phyloP scores from a whole-genome alignment of 257 asterid species.

The Solanum arcanum region DNA sequence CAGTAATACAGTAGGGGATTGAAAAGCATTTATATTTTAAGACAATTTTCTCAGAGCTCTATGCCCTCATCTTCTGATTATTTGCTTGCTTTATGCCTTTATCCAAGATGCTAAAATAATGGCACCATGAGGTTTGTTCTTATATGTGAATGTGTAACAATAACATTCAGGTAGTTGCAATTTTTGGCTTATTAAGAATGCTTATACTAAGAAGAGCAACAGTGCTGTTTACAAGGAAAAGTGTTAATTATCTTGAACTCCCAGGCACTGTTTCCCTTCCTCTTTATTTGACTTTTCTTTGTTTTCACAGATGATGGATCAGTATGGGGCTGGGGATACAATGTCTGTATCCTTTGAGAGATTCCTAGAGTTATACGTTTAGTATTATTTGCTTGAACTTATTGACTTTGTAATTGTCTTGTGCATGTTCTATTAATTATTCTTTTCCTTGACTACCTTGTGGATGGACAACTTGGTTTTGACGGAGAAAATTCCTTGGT shows the following conservation, averaged over 20 bases:
- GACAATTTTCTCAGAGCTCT: not conserved
- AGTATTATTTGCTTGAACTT: not conserved
- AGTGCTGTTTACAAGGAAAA: not conserved
- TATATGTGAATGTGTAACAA: not conserved
- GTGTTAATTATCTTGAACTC: not conserved
- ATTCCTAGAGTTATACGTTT: not conserved
- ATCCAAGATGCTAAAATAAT: not conserved
- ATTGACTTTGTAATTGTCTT: not conserved
- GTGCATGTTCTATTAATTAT: not conserved
- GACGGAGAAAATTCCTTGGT: constrained; percentile 42
- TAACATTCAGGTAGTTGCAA: not conserved
- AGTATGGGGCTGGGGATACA: constrained; percentile 92
- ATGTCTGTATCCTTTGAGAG: constrained; percentile 68
- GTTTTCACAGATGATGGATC: constrained; percentile 82
- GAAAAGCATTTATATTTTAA: not conserved
- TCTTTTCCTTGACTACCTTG: constrained; percentile 40
- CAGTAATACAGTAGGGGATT: not conserved
- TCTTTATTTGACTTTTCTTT: not conserved
- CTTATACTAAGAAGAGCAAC: not conserved
- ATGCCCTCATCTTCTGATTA: not conserved
- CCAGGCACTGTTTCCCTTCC: not conserved
- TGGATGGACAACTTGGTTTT: constrained; percentile 80
- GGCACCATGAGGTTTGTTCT: not conserved
- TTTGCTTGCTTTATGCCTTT: not conserved
- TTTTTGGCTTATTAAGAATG: not conserved